Conservation (phyloP, 768 basidiomycete species). For the Pleurotus salmoneostramineus region DNA sequence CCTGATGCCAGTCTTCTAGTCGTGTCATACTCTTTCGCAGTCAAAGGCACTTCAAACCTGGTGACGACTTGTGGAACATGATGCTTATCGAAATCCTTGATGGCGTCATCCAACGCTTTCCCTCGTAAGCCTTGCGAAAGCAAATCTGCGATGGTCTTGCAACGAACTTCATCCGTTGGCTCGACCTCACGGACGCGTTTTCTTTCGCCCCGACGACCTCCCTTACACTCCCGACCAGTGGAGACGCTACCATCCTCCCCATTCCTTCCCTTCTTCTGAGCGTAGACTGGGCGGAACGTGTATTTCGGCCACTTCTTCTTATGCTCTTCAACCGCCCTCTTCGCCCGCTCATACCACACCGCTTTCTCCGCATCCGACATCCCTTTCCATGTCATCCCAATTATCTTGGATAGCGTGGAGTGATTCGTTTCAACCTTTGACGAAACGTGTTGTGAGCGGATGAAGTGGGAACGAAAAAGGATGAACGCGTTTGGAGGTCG, state of each 20-base stretch:
- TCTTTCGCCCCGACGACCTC: constrained; percentile 30
- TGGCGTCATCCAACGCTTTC: constrained; percentile 48
- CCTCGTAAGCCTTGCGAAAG: constrained; percentile 56
- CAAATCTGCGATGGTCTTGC: constrained; percentile 64
- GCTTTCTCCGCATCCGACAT: constrained; percentile 70
- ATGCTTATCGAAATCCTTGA: constrained; percentile 51
- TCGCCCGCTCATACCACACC: constrained; percentile 76
- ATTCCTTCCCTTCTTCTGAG: constrained; percentile 25
- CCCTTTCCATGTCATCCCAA: constrained; percentile 79
- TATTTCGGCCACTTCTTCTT: constrained; percentile 74
- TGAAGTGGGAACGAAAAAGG: constrained; percentile 80
- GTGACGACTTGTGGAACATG: constrained; percentile 61
- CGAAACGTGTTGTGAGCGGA: constrained; percentile 74
- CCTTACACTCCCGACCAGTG: too few relatives aligned
- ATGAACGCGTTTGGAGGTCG: constrained; percentile 87
- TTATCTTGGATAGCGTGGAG: constrained; percentile 81
- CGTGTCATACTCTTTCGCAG: constrained; percentile 53
- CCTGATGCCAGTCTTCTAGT: neutral
- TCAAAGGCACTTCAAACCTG: constrained; percentile 70
- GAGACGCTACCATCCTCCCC: too few relatives aligned
- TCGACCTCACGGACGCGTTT: constrained; percentile 60
- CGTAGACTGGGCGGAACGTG: constrained; percentile 63
- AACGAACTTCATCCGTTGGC: constrained; percentile 59
- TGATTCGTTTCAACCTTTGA: constrained; percentile 79
- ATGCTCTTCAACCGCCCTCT: constrained; percentile 69